These are phyloP conservation scores for Phoma sp. DNA, from an alignment of 2,329 filamentous ascomycete species.

Conservation along the genomic window DNA sequence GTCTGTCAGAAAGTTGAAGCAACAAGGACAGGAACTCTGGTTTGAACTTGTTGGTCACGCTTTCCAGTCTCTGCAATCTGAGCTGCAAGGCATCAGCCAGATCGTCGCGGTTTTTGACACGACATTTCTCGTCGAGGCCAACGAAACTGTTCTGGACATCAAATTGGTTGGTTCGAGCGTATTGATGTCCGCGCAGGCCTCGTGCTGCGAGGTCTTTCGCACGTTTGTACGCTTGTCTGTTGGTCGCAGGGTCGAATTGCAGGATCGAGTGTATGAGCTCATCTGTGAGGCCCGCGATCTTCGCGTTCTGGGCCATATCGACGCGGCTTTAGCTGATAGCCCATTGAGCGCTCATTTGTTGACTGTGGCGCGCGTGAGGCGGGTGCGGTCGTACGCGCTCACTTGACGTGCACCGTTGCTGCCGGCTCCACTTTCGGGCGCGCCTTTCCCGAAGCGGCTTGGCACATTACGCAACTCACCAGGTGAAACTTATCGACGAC, in stretches of 20 bases:
- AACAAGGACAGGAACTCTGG: slow-evolving; percentile 82
- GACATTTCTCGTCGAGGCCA: slow-evolving; percentile 82
- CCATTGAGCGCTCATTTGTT: neutral
- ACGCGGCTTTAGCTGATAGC: slow-evolving; percentile 7
- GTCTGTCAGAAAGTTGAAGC: slow-evolving; percentile 80
- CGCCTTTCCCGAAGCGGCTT: slow-evolving; percentile 12
- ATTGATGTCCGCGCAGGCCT: slow-evolving; percentile 50
- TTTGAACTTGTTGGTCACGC: slow-evolving; percentile 66
- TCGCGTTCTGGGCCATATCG: slow-evolving; percentile 73
- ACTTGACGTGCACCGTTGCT: neutral
- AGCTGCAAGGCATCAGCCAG: slow-evolving; percentile 72
- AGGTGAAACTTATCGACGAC: slow-evolving; percentile 16
- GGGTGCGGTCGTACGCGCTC: slow-evolving; percentile 17
- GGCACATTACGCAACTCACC: slow-evolving; percentile 17
- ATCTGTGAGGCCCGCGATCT: slow-evolving; percentile 69
- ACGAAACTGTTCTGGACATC: slow-evolving; percentile 50
- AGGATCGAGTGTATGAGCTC: slow-evolving; percentile 73
- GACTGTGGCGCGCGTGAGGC: slow-evolving; percentile 2
- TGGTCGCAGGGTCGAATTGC: slow-evolving; percentile 50
- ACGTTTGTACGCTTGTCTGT: slow-evolving; percentile 45
- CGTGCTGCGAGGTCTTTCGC: slow-evolving; percentile 49
- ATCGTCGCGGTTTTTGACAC: slow-evolving; percentile 77
- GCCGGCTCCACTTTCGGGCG: slow-evolving; percentile 12
- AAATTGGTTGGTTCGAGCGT: slow-evolving; percentile 57
- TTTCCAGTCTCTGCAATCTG: slow-evolving; percentile 66